Percentiles rank a stretch among this genome's conserved stretches.
Evolutionary conservation across 805 yeast species (phyloP).

Genomic region (Yarrowia bubula): DNA sequence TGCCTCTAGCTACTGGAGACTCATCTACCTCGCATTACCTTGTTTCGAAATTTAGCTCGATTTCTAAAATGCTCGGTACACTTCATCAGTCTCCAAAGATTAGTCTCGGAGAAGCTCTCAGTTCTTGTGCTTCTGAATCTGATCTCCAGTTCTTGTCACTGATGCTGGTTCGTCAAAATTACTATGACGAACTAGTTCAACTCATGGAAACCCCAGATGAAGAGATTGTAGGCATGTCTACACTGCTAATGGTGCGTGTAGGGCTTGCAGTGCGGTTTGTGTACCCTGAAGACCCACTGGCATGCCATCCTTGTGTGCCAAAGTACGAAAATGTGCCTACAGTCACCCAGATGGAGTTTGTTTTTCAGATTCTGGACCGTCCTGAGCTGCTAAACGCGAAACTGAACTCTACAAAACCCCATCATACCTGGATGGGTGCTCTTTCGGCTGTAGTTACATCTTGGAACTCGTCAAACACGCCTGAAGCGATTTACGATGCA

Average conservation of each 20-base stretch:
- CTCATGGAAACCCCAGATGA: not conserved
- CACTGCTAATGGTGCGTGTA: not conserved
- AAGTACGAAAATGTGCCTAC: not conserved
- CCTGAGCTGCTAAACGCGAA: not conserved
- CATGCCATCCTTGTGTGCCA: conserved; percentile 9
- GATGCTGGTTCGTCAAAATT: conserved; percentile 5
- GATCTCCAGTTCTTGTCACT: conserved; percentile 2
- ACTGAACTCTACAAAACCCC: not conserved
- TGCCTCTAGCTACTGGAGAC: not conserved
- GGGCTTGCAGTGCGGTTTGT: not conserved
- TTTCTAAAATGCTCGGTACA: not conserved
- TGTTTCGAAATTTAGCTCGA: not conserved
- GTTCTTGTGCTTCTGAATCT: not conserved
- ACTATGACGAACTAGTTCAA: not conserved
- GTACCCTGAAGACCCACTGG: not conserved
- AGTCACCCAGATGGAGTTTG: conserved; percentile 7
- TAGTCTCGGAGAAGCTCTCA: not conserved
- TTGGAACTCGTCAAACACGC: not conserved
- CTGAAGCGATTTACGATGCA: not conserved
- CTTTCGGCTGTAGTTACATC: not conserved
- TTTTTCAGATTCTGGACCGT: not conserved
- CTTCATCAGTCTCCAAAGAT: not conserved
- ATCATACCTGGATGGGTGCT: conserved; percentile 24
- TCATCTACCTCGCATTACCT: not conserved
- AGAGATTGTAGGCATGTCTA: not conserved